Percentiles rank a stretch among this genome's conserved stretches.
Conservation (phyloP, 192 early-diverging fungal species). For the Backusella australiensis region DNA sequence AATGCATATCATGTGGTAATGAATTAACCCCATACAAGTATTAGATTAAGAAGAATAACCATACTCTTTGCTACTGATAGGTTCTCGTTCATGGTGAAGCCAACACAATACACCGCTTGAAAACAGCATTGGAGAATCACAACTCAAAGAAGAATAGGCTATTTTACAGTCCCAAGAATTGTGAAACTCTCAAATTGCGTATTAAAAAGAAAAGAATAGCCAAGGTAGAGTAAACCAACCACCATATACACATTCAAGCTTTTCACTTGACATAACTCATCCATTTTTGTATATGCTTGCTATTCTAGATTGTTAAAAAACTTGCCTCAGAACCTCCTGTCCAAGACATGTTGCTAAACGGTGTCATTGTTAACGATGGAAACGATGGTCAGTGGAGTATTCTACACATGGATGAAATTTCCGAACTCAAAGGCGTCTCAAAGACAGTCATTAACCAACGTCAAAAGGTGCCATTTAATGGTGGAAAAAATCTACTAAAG, state of each 20-base stretch:
- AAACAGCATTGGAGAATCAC: conserved; percentile 78
- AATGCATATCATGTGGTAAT: conserved; percentile 82
- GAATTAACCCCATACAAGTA: background rate
- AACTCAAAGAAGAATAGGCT: conserved; percentile 77
- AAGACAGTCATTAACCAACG: conserved; percentile 77
- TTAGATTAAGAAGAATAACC: background rate
- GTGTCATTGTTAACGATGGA: conserved; percentile 87
- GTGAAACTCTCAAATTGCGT: conserved; percentile 82
- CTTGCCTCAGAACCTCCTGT: conserved; percentile 75
- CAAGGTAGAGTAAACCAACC: conserved; percentile 49
- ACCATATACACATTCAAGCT: background rate
- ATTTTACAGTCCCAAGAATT: conserved; percentile 88
- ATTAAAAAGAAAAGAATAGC: conserved; percentile 95
- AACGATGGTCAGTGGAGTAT: conserved; percentile 90
- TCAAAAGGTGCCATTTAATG: conserved; percentile 70
- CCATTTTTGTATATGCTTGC: background rate
- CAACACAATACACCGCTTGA: conserved; percentile 90
- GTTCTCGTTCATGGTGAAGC: conserved; percentile 95
- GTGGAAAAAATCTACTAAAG: conserved; percentile 72
- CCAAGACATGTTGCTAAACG: conserved; percentile 63
- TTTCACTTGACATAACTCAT: background rate
- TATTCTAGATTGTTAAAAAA: conserved; percentile 65
- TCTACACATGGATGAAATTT: conserved; percentile 76
- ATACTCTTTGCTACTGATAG: conserved; percentile 24
- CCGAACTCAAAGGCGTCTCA: conserved; percentile 72